Base-by-base conservation (phyloP, 1,284 basidiomycete genomes). In the Fomitopsis palustris region DNA sequence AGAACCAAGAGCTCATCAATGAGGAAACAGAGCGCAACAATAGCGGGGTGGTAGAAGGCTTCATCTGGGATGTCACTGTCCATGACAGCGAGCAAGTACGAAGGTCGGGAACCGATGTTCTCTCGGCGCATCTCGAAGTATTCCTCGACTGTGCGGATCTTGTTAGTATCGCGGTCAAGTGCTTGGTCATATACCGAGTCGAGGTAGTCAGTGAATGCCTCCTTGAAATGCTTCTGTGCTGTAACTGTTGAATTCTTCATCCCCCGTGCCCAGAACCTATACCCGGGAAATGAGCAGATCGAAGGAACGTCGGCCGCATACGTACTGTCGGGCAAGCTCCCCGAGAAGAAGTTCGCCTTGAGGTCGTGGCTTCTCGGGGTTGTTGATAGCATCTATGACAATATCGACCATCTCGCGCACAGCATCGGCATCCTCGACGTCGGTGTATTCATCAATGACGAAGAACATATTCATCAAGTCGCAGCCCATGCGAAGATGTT, bases 381-480 rank as follows among this genome's bases (percentile, higher is more conserved):
- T 63, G 3, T 62, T 45, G 16, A 79, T 49, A 0, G 74, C 76
- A 52, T 77, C 72, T 63, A 75, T 73, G 23, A 77, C 56, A 16
- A 68, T 65, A 17, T 74, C 65, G 9, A 66, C 72, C 52, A 68
- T 58, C 25, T 58, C 21, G 17, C 62, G 64, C 10, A 35, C 31
- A 6, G 31, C 31, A 12, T 12, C 12, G 31, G 31, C 64, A 42
- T 62, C 60, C 23, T 69, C 64, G 1, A 69, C 62, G 49, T 78
- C 75, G 38, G 73, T 72, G 57, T 74, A 72, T 56, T 78, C 75
- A 57, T 78, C 77, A 43, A 76, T 67, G 14, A 75, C 69, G 57
- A 77, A 78, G 60, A 75, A 74, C 9, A 77, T 63, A 37, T 72
- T 73, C 70, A 78, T 77, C 31, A 77, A 59, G 55, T 78, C 76